Evolutionary conservation across 2,329 filamentous ascomycete genomes (phyloP).

Genomic region (Colletotrichum chlorophyti): DNA sequence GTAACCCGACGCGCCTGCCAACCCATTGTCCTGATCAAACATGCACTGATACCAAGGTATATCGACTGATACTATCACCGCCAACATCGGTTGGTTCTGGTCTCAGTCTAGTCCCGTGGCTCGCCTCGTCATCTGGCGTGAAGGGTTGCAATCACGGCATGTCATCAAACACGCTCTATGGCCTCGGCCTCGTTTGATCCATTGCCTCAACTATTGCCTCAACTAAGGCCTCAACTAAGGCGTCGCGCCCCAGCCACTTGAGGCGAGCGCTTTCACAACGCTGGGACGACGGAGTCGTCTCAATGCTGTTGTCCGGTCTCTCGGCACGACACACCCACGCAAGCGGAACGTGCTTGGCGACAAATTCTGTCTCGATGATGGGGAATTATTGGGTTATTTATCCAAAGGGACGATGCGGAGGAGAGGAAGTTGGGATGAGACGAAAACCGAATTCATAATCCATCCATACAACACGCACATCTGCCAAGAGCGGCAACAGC

Average conservation of each 20-base stretch:
- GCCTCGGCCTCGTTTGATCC: slow-evolving; percentile 16
- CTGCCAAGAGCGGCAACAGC: too few species aligned
- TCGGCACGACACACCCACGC: neutral
- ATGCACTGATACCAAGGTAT: too few species aligned
- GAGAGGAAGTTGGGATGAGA: neutral
- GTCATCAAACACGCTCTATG: slow-evolving; percentile 16
- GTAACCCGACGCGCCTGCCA: too few species aligned
- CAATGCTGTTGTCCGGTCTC: slow-evolving; percentile 17
- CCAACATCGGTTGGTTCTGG: neutral
- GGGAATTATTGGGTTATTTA: neutral
- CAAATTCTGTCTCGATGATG: slow-evolving; percentile 16
- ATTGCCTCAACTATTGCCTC: neutral
- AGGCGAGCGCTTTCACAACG: neutral
- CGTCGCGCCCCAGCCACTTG: slow-evolving; percentile 4
- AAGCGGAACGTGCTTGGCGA: slow-evolving; percentile 18
- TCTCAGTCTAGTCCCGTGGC: neutral
- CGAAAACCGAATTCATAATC: neutral
- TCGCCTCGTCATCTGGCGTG: neutral
- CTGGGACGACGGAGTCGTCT: slow-evolving; percentile 20
- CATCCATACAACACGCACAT: neutral
- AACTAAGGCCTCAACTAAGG: too few species aligned
- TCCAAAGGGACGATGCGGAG: neutral
- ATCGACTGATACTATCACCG: too few species aligned
- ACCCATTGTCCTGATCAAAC: too few species aligned
- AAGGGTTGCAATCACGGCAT: neutral